A percentile compares a stretch with the other conserved stretches of the same genome.
Evolutionary conservation across 495 filamentous ascomycete species (phyloP).

Genomic region (Evernia prunastri): DNA sequence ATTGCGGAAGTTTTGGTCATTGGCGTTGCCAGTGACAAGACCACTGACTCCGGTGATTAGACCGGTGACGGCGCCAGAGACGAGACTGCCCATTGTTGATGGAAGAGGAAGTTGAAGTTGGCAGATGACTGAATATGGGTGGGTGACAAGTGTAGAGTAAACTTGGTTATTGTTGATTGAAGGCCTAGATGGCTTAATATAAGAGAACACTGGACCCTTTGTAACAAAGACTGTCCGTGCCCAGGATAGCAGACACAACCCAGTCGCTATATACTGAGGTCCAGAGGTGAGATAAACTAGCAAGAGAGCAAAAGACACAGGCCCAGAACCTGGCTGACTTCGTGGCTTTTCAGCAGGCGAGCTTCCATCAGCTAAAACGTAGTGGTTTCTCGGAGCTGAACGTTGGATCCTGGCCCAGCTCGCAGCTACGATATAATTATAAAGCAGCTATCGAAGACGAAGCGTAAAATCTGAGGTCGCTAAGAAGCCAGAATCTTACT

Average conservation of each 20-base stretch:
- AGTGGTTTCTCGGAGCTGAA: background rate
- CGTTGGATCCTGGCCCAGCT: background rate
- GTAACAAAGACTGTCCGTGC: background rate
- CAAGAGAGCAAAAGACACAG: background rate
- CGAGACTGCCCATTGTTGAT: background rate
- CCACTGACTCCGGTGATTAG: background rate
- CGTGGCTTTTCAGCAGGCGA: background rate
- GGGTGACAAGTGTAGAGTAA: background rate
- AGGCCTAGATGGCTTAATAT: background rate
- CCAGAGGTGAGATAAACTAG: background rate
- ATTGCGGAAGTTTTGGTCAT: constrained; percentile 1
- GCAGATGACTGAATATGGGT: background rate
- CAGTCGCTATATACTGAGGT: background rate
- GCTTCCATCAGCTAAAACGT: background rate
- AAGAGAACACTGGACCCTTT: background rate
- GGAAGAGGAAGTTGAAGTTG: background rate
- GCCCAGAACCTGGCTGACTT: background rate
- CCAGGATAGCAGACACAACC: background rate
- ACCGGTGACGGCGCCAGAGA: background rate
- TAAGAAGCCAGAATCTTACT: background rate
- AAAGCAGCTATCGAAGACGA: background rate
- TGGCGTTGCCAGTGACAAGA: background rate
- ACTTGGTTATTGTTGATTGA: background rate
- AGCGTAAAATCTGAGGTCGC: background rate
- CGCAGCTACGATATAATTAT: background rate